Evolutionary conservation across 2,329 filamentous ascomycete genomes (phyloP), one percentile per base, ranked within the genome.

Genomic region (Fusarium sp.): DNA sequence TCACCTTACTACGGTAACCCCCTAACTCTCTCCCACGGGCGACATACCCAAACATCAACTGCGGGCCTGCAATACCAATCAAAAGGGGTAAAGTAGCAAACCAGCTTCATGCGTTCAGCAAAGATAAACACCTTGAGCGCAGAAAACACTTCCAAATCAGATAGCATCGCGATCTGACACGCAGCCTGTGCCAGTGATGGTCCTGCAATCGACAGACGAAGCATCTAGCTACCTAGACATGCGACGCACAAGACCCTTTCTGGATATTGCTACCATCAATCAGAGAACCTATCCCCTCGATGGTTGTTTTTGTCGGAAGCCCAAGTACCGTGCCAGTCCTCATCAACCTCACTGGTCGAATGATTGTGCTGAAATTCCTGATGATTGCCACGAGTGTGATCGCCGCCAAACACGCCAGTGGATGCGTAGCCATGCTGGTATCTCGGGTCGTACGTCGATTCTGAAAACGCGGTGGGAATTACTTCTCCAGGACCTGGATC

Each of bases 151-250:
- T n/a, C 28, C n/a, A 38, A 50, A 52, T 38, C 30, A 51, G 34
- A 43, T 50, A 50, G 17, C 11, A 23, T 23, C 40, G 40, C 34
- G 20, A 32, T 39, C 36, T 34, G 45, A 19, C 54, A 30, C n/a
- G 24, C 32, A 55, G 20, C 14, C 32, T 36, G 28, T 43, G 39
- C 36, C 34, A 32, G 48, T 28, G 20, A 38, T 7, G 28, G 2
- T 26, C 10, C 21, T 7, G 19, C 23, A 21, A 39, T 28, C n/a
- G 15, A 47, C 24, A 34, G 21, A 20, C 6, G 36, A 54, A 47
- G 40, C 44, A 65, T 40, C 34, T 43, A 30, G 64, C 12, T 47
- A 46, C 28, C 12, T 47, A 46, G 23, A 10, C 45, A 65, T 38
- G 36, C 24, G 43, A 19, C 34, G 19, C 38, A 50, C 44, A 46